Evolutionary conservation across 352 stramenopile genomes (phyloP), one percentile per base, ranked within the genome.

Genomic region (Blastocystis sp.): DNA sequence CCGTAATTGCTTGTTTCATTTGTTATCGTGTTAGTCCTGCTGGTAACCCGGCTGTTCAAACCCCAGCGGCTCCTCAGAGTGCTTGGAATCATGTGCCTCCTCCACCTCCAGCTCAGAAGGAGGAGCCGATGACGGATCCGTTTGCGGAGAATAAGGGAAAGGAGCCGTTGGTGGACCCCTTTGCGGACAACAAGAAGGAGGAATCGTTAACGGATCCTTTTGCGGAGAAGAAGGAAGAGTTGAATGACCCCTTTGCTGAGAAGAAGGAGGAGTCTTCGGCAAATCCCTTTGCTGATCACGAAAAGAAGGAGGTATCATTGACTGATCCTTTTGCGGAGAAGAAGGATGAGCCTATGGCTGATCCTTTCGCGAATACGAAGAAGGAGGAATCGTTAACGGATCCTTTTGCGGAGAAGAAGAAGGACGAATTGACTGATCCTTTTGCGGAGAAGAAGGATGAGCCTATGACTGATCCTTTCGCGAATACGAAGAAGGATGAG

Each of bases 191-290:
- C 36, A 14, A 24, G 4, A 57, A 56, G 6, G n/a, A 76, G 27
- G 38, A 53, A 57, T 21, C 27, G 21, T 48, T 18, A 14, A 61
- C 24, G 40, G 48, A 64, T 81, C 46, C 69, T 32, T 64, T 81
- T 81, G 46, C 42, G 18, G 69, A 59, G 1, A 64, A 81, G 69
- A 48, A 61, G 27, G 36, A 51, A 18, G 59, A 24, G 14, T 27
- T n/a, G n/a, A 63, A 38, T 56, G 69, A 81, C 27, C 69, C 69
- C 3, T 81, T 81, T 63, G 46, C 64, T 24, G 42, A 63, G 14
- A 24, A 78, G 36, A 54, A 54, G 24, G 46, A 61, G 7, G 63
- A 49, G 27, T 36, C 1, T n/a, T 16, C 34, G 7, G 36, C 16
- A 24, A 27, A 72, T 72, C 59, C 59, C 4, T 72, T 72, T 72